Percentiles rank a stretch among this genome's conserved stretches.
Conservation (phyloP, 345 rosid genomes). For the Pelargonium nanum region DNA sequence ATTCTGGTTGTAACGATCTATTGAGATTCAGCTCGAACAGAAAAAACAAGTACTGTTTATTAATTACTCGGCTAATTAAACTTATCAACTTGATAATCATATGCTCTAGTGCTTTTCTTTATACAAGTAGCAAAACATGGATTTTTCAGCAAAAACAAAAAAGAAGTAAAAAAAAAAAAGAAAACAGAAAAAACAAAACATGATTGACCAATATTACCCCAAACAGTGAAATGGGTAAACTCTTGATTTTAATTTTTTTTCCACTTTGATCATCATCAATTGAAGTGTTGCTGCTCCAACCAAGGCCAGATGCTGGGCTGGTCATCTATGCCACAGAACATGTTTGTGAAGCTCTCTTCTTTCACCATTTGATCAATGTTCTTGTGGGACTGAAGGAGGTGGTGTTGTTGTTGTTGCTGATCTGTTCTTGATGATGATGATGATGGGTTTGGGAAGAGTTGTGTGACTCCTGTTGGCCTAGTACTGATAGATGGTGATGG, state of each 20-base stretch:
- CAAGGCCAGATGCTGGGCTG: slow-evolving; percentile 95
- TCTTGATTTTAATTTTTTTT: neutral
- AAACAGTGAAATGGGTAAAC: slow-evolving; percentile 1
- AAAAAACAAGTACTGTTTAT: no score
- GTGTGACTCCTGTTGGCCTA: slow-evolving; percentile 24
- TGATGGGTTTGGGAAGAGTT: slow-evolving; percentile 38
- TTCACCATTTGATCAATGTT: slow-evolving; percentile 55
- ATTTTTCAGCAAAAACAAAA: no score
- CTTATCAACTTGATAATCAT: neutral
- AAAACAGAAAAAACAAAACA: neutral
- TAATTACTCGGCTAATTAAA: no score
- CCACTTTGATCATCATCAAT: no score
- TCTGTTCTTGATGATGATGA: slow-evolving; percentile 27
- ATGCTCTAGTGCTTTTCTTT: no score
- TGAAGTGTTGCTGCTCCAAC: slow-evolving; percentile 81
- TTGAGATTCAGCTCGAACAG: neutral
- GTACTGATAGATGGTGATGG: slow-evolving; percentile 11
- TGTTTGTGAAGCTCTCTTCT: slow-evolving; percentile 78
- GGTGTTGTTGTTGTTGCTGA: no score
- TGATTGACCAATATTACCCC: slow-evolving; percentile 9
- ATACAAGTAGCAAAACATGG: neutral
- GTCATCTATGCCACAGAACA: slow-evolving; percentile 87
- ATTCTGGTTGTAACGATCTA: no score
- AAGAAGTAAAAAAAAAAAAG: neutral
- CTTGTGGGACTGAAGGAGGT: slow-evolving; percentile 28